phyloP scores from a whole-genome alignment of 192 early-diverging fungal species.

The Coemansia javaensis region DNA sequence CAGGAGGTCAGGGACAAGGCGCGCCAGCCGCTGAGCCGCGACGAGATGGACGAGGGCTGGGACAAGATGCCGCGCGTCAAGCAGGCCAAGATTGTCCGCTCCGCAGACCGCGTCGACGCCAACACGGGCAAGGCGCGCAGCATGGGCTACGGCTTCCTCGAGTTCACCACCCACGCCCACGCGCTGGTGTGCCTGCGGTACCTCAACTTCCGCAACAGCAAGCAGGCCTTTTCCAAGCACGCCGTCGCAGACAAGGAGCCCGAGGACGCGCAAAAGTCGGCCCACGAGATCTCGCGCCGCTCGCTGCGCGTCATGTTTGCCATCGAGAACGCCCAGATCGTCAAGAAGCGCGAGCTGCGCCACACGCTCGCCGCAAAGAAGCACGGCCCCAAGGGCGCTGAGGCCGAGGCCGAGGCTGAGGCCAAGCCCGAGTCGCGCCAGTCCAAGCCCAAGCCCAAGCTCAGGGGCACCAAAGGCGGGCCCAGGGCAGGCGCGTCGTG shows the following conservation, averaged over 20 bases:
- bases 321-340: conserved; percentile 78
- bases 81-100: conserved; percentile 80
- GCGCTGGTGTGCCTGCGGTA: conserved; percentile 89
- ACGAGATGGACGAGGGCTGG: conserved; percentile 64
- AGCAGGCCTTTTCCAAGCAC: conserved; percentile 60
- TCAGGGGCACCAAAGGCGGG: no score
- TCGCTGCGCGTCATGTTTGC: conserved; percentile 75
- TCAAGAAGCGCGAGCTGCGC: conserved; percentile 63
- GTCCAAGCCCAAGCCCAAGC: not conserved
- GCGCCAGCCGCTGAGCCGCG: conserved; percentile 53
- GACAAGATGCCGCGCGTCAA: conserved; percentile 54
- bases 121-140: conserved; percentile 61
- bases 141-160: conserved; percentile 92
- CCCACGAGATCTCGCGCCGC: conserved; percentile 30
- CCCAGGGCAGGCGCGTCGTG: no score
- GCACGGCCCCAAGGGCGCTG: conserved; percentile 1
- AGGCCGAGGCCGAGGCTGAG: not conserved
- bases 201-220: conserved; percentile 76
- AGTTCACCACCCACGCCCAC: conserved; percentile 81
- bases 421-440: not conserved
- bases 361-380: conserved; percentile 11
- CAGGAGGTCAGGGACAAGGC: conserved; percentile 62
- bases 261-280: conserved; percentile 16
- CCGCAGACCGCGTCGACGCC: conserved; percentile 73
- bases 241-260: conserved; percentile 6